Percentiles rank a stretch among this genome's conserved stretches.
Conservation (phyloP, 2,329 filamentous ascomycete genomes). For the Calonectria naviculata region DNA sequence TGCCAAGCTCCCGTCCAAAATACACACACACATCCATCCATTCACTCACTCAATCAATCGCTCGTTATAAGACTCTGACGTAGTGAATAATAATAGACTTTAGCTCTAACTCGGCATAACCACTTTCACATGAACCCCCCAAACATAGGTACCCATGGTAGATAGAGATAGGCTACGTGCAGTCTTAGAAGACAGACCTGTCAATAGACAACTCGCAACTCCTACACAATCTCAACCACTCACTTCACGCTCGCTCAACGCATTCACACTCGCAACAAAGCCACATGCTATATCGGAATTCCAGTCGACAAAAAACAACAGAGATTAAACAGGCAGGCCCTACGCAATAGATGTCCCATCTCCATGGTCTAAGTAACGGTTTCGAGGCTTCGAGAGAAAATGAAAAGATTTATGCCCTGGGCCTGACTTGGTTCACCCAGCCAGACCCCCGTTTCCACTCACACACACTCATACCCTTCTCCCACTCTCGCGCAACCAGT, state of each 20-base stretch:
- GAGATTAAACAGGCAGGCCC: constrained; percentile 46
- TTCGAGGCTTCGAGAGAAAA: constrained; percentile 53
- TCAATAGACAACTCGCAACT: too few relatives aligned
- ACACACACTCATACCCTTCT: constrained; percentile 38
- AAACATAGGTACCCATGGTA: too few relatives aligned
- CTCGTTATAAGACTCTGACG: not conserved
- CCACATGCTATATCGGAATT: constrained; percentile 17
- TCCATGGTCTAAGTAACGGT: constrained; percentile 51
- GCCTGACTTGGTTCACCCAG: constrained; percentile 41
- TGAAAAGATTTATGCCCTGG: constrained; percentile 62
- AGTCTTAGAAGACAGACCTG: too few relatives aligned
- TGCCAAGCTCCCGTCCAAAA: not conserved
- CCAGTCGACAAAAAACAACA: constrained; percentile 38
- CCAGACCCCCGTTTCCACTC: constrained; percentile 38
- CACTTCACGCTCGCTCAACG: not conserved
- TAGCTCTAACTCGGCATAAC: not conserved
- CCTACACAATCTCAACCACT: too few relatives aligned
- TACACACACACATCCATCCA: too few relatives aligned
- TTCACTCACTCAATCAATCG: too few relatives aligned
- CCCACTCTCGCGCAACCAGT: constrained; percentile 34
- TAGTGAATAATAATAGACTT: not conserved
- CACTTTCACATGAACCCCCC: constrained; percentile 1
- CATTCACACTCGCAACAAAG: not conserved
- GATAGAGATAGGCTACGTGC: too few relatives aligned
- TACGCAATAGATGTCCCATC: constrained; percentile 48